Percentiles rank a stretch among this genome's conserved stretches.
These are phyloP conservation scores for Leccinum imitatum DNA, from an alignment of 768 basidiomycete species.

Conservation along the genomic window DNA sequence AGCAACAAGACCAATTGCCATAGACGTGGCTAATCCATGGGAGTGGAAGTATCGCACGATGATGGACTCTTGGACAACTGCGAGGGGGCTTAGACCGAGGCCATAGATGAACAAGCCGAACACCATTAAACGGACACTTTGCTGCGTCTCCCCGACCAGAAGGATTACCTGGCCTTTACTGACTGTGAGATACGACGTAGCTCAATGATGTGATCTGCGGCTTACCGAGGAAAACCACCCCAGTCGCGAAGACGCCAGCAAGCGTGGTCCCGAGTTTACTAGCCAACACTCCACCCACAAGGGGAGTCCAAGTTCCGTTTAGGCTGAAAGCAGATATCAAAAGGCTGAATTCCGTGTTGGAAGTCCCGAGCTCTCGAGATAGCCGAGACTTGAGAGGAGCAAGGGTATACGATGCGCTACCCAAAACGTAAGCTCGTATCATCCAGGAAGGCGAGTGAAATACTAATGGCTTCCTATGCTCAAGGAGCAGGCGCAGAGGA, in stretches of 20 bases:
- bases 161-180: constrained; percentile 61
- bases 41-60: constrained; percentile 80
- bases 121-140: constrained; percentile 66
- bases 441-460: constrained; percentile 20
- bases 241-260: constrained; percentile 73
- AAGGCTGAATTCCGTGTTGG: constrained; percentile 75
- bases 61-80: constrained; percentile 83
- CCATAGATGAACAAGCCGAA: constrained; percentile 80
- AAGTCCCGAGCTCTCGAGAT: constrained; percentile 66
- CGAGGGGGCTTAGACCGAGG: constrained; percentile 73
- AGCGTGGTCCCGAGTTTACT: constrained; percentile 70
- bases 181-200: constrained; percentile 9
- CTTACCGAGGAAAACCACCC: constrained; percentile 62
- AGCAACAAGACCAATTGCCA: constrained; percentile 81
- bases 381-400: constrained; percentile 76
- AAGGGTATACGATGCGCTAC: constrained; percentile 69
- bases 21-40: constrained; percentile 70
- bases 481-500: constrained; percentile 70
- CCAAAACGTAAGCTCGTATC: neutral
- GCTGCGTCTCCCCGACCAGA: constrained; percentile 60
- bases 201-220: neutral
- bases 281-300: constrained; percentile 72
- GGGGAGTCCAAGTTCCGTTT: constrained; percentile 76
- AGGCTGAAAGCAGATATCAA: constrained; percentile 75
- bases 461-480: constrained; percentile 80